Evolutionary conservation across 169 alveolate genomes (phyloP).

Genomic region (Sarcocystis neurona): DNA sequence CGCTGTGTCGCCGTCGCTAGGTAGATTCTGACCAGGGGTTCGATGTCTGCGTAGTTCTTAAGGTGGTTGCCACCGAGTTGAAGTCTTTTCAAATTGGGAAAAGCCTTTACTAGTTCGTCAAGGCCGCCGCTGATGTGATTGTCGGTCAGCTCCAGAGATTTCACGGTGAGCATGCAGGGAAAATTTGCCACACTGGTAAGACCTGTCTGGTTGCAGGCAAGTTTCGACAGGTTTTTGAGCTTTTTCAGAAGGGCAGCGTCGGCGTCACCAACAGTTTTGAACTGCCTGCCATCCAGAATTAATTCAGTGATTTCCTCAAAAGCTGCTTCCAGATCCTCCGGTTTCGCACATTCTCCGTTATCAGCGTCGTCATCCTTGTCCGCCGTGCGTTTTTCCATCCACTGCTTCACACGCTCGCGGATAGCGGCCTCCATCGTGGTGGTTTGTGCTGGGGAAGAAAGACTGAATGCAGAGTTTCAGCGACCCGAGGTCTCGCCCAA

Average conservation of each 20-base stretch:
- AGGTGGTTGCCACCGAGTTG: slow-evolving; percentile 88
- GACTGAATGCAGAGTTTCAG: background rate
- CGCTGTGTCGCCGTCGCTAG: background rate
- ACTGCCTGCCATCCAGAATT: slow-evolving; percentile 83
- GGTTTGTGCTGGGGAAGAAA: background rate
- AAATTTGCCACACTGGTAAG: slow-evolving; percentile 78
- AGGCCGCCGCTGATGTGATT: slow-evolving; percentile 79
- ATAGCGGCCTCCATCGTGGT: slow-evolving; percentile 55
- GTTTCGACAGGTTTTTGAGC: slow-evolving; percentile 76
- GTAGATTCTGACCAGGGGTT: slow-evolving; percentile 67
- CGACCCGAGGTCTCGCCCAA: background rate
- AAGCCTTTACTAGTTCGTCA: slow-evolving; percentile 76
- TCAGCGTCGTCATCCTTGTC: background rate
- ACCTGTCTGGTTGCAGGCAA: slow-evolving; percentile 88
- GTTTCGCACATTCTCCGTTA: background rate
- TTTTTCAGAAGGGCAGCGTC: slow-evolving; percentile 81
- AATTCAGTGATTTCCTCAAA: slow-evolving; percentile 76
- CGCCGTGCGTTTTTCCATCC: slow-evolving; percentile 3
- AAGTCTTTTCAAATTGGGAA: slow-evolving; percentile 83
- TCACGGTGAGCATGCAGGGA: slow-evolving; percentile 82
- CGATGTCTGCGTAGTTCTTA: slow-evolving; percentile 78
- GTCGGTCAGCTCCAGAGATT: slow-evolving; percentile 85
- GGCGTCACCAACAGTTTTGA: slow-evolving; percentile 72
- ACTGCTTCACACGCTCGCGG: slow-evolving; percentile 47
- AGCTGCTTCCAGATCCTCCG: slow-evolving; percentile 64